These are phyloP conservation scores for Cystobasidium slooffiae DNA, from an alignment of 1,284 basidiomycete species.

Conservation along the genomic window DNA sequence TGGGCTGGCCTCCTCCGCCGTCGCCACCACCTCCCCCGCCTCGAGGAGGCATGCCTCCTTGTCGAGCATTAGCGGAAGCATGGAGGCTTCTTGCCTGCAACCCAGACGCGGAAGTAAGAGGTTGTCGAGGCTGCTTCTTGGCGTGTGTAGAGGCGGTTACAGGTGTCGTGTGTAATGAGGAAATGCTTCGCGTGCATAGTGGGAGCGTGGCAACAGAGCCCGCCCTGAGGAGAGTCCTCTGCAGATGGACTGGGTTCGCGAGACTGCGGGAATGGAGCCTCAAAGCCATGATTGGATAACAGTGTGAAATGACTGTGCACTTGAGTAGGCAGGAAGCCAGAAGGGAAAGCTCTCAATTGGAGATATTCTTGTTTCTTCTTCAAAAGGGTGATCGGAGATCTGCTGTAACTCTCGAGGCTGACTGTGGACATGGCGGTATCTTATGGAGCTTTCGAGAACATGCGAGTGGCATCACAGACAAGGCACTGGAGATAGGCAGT, in stretches of 20 bases:
- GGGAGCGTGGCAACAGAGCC: constrained; percentile 3
- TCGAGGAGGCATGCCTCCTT: constrained; percentile 13
- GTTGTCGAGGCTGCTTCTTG: neutral
- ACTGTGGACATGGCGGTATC: neutral
- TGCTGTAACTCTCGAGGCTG: neutral
- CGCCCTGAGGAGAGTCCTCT: neutral
- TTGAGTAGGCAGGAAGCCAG: neutral
- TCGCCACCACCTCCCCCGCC: constrained; percentile 8
- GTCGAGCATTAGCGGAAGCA: neutral
- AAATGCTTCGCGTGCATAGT: constrained; percentile 1
- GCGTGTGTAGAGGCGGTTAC: neutral
- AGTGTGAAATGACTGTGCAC: neutral
- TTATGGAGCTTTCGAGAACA: constrained; percentile 24
- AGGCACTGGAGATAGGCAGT: neutral
- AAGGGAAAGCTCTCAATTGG: neutral
- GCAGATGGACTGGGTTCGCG: neutral
- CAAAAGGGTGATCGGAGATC: constrained; percentile 1
- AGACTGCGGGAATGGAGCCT: neutral
- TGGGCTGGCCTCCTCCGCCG: constrained; percentile 50
- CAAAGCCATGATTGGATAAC: constrained; percentile 3
- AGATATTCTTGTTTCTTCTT: neutral
- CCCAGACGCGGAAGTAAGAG: neutral
- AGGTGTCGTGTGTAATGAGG: constrained; percentile 4
- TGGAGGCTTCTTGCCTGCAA: constrained; percentile 14
- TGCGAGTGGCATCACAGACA: neutral